phyloP scores from a whole-genome alignment of 2,329 filamentous ascomycete genomes.

The Diaporthe caulivora region DNA sequence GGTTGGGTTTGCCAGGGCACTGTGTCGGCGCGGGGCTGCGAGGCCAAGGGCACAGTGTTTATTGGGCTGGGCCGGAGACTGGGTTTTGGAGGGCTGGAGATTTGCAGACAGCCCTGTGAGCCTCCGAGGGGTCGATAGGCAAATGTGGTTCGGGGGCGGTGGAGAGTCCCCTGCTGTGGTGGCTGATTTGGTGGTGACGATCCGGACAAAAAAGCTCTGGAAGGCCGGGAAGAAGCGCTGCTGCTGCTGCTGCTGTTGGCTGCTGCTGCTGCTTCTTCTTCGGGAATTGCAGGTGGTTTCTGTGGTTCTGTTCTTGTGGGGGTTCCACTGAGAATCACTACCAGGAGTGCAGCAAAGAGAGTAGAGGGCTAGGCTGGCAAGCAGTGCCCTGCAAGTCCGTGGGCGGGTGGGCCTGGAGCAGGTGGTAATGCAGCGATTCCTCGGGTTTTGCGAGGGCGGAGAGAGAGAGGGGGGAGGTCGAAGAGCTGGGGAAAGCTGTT shows the following conservation, averaged over 20 bases:
- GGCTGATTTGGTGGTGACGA: neutral
- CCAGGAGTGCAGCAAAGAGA: conserved; percentile 2
- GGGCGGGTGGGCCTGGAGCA: conserved; percentile 24
- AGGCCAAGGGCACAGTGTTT: neutral
- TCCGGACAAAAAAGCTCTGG: conserved; percentile 3
- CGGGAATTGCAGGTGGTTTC: conserved; percentile 25
- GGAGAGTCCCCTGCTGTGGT: neutral
- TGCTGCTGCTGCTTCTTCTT: too few relatives aligned
- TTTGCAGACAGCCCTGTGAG: conserved; percentile 30
- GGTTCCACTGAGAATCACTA: conserved; percentile 23
- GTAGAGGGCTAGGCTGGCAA: neutral
- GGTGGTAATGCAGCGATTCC: conserved; percentile 5
- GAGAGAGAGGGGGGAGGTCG: neutral
- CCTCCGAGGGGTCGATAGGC: conserved; percentile 15
- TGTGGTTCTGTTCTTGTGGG: conserved; percentile 24
- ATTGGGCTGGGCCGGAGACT: conserved; percentile 17
- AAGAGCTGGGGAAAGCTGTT: conserved; percentile 17
- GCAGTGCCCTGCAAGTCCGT: conserved; percentile 23
- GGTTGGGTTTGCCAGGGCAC: conserved; percentile 24
- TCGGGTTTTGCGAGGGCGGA: neutral
- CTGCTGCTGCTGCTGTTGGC: too few relatives aligned
- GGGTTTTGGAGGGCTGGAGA: conserved; percentile 24
- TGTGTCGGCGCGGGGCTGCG: conserved; percentile 2
- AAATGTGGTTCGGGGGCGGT: neutral
- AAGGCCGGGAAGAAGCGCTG: conserved; percentile 1